These are phyloP conservation scores for Xylaria sp. DNA, from an alignment of 2,329 filamentous ascomycete genomes.

Conservation along the genomic window DNA sequence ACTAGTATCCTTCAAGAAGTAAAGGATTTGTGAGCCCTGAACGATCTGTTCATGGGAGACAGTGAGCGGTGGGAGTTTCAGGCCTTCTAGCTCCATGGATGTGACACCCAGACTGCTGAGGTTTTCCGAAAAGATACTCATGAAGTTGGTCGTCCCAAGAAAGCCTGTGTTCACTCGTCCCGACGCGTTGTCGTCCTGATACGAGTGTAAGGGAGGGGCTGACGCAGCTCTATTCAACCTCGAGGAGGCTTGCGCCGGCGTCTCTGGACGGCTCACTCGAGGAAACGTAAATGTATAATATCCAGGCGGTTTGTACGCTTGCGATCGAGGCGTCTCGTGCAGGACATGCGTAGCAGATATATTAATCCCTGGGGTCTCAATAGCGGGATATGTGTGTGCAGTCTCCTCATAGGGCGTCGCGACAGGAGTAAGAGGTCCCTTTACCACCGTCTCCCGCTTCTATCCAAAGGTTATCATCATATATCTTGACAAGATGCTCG, in stretches of 20 bases:
- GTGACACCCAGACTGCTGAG: slow-evolving; percentile 27
- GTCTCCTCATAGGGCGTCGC: slow-evolving; percentile 19
- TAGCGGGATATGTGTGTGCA: slow-evolving; percentile 14
- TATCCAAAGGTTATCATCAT: slow-evolving; percentile 12
- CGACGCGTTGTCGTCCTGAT: slow-evolving; percentile 18
- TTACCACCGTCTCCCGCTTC: slow-evolving; percentile 19
- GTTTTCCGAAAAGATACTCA: slow-evolving; percentile 32
- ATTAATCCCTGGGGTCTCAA: slow-evolving; percentile 20
- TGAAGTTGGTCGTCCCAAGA: slow-evolving; percentile 30
- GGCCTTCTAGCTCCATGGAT: slow-evolving; percentile 24
- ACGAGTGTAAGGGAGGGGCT: slow-evolving; percentile 27
- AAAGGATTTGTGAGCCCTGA: slow-evolving; percentile 31
- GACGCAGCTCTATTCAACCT: slow-evolving; percentile 30
- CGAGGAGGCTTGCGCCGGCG: slow-evolving; percentile 12
- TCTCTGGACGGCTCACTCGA: slow-evolving; percentile 5
- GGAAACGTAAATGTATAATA: slow-evolving; percentile 3
- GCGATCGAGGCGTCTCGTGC: background rate
- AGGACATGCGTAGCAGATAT: background rate
- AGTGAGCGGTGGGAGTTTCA: slow-evolving; percentile 24
- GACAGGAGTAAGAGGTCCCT: slow-evolving; percentile 23
- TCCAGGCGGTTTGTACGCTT: background rate
- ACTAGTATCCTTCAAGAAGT: slow-evolving; percentile 30
- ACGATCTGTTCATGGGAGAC: slow-evolving; percentile 31
- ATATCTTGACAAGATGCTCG: background rate
- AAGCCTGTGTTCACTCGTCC: slow-evolving; percentile 28